Base-by-base conservation (phyloP, 805 yeast genomes). In the Starmerella riodocensis region DNA sequence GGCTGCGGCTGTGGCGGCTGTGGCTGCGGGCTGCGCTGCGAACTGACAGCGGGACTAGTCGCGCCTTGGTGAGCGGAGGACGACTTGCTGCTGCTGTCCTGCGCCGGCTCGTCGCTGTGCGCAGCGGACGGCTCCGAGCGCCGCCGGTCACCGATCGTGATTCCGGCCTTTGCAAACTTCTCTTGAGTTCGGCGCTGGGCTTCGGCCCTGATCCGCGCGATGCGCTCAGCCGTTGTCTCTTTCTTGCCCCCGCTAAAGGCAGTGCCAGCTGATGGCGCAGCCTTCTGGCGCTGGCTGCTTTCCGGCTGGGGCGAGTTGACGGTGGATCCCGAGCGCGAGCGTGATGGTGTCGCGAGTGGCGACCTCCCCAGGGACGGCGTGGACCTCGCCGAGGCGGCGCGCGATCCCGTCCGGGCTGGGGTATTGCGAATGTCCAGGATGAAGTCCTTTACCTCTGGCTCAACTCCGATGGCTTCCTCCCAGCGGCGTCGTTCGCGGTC, bases 401-500 rank as follows among this genome's bases (percentile, higher is more conserved):
- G 31, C 24, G 17, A 9, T 5, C 16, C 27, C 12, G 12, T 24
- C n/a, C n/a, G n/a, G n/a, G n/a, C n/a, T n/a, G n/a, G n/a, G 27
- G 27, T 9, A 7, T 28, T 12, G 42, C 66, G 66, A 51, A 84
- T 62, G 34, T 70, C 70, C 34, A 61, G 62, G 45, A 86, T 74
- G 48, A 86, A 75, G 5, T 63, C 62, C 39, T 70, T 67, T 32
- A 83, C 86, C 28, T 71, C 67, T n/a, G 74, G 69, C 50, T 72
- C 74, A 21, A 84, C 76, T 29, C 86, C 93, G 29, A 75, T 62
- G 11, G 93, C 95, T 33, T 73, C 68, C 46, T 81, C 94, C 83
- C 86, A 86, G 53, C 78, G 76, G 26, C 73, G 68, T 32, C 71
- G 67, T 4, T 78, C 79, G n/a, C 67, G 52, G 29, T 62, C 65